Evolutionary conservation across 192 early-diverging fungal species (phyloP), one percentile per base, ranked within the genome.

Genomic region (Coemansia furcata): DNA sequence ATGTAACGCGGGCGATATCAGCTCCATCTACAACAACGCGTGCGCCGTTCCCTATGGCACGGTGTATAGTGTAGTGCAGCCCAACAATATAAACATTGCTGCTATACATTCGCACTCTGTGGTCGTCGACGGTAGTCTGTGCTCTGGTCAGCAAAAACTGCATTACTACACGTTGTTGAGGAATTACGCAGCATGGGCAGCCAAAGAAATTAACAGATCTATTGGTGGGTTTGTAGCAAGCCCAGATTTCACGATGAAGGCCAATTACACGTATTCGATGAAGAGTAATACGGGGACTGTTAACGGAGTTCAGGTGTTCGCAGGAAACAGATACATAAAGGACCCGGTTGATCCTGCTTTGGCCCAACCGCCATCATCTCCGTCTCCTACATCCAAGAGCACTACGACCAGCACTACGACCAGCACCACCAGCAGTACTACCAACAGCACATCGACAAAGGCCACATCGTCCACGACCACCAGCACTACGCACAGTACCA

Each of bases 81-180:
- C 77, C 6, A 67, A 36, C 37, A 63, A 80, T 26, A 39, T 75
- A 11, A 59, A 65, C 37, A 46, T 72, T 4, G 63, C 69, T 26
- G 77, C 77, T 4, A 12, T 80, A 4, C 62, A 80, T 21, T 80
- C 77, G 14, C 72, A 80, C 35, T 68, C 73, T 9, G 72, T 73
- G 9, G 73, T 75, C 9, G 71, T 68, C 37, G 78, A 73, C 46
- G 44, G 65, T 4, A 75, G 32, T 52, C 60, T 80, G 69, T 80
- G 78, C 47, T 74, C 78, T 1, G 14, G 57, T 5, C 36, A 69
- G 15, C 63, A 67, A 5, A 72, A 74, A 37, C 69, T 75, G 2
- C 78, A 80, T 43, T 80, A 80, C 66, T 80, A 80, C 21, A 80
- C 73, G 0, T 6, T 80, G 17, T 33, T 80, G 26, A 72, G 77